phyloP scores from a whole-genome alignment of 2,329 filamentous ascomycete species.

The Dryadomyces quercus-mongolicae region DNA sequence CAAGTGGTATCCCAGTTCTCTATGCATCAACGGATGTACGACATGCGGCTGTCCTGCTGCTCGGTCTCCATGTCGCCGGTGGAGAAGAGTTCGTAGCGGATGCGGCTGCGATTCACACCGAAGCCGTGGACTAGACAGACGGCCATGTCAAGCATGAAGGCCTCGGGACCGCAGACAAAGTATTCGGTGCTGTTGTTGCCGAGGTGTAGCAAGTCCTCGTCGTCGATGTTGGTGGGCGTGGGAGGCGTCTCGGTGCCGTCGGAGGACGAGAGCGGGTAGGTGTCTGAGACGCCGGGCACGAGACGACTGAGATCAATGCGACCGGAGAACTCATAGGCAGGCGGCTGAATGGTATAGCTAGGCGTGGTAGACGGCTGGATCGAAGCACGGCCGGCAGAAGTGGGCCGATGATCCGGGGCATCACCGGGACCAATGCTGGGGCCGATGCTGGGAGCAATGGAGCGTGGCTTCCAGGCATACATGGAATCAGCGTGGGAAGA shows the following conservation, averaged over 20 bases:
- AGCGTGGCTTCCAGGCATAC: neutral
- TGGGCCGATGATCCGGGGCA: neutral
- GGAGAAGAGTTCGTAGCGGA: conserved; percentile 36
- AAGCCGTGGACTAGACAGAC: conserved; percentile 26
- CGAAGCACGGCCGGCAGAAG: neutral
- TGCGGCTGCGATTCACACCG: conserved; percentile 24
- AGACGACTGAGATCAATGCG: conserved; percentile 35
- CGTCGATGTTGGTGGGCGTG: conserved; percentile 9
- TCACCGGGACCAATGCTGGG: neutral
- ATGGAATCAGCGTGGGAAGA: neutral
- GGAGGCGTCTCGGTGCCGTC: conserved; percentile 2
- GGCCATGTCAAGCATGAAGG: conserved; percentile 40
- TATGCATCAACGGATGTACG: neutral
- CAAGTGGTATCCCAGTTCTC: too few species aligned
- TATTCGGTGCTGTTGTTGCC: conserved; percentile 35
- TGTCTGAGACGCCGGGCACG: neutral
- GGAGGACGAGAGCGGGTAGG: neutral
- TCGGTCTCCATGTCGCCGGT: conserved; percentile 21
- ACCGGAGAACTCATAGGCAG: conserved; percentile 31
- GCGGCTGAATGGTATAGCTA: conserved; percentile 9
- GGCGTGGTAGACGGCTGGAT: neutral
- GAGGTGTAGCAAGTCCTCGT: conserved; percentile 31
- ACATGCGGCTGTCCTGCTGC: conserved; percentile 7
- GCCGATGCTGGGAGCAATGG: neutral
- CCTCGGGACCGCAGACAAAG: conserved; percentile 41